A percentile compares a stretch with the other conserved stretches of the same genome.
Evolutionary conservation across 2,329 filamentous ascomycete species (phyloP).

Genomic region (Lachnellula hyalina): DNA sequence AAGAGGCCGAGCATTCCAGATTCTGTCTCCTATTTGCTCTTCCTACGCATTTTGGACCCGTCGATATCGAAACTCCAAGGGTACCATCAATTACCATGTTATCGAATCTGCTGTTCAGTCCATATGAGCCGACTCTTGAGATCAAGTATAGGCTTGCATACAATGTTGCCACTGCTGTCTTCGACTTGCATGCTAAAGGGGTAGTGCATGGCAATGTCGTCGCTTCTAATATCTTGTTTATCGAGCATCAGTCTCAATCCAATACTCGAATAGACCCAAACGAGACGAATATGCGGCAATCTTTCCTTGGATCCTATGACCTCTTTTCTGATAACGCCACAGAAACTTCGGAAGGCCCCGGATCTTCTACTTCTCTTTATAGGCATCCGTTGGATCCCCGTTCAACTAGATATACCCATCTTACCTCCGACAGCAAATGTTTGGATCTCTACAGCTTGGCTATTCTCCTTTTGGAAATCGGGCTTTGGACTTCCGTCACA

Average conservation of each 20-base stretch:
- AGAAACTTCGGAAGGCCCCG: slow-evolving; percentile 18
- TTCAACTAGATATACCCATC: slow-evolving; percentile 43
- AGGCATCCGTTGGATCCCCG: slow-evolving; percentile 62
- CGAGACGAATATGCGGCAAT: slow-evolving; percentile 57
- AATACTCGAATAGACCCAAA: slow-evolving; percentile 20
- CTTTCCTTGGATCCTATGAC: slow-evolving; percentile 69
- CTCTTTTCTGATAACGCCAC: slow-evolving; percentile 52
- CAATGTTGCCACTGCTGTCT: slow-evolving; percentile 67
- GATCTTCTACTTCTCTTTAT: slow-evolving; percentile 35
- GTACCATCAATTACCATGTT: slow-evolving; percentile 42
- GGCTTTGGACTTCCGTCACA: slow-evolving; percentile 64
- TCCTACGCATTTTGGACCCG: slow-evolving; percentile 57
- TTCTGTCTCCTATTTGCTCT: slow-evolving; percentile 73
- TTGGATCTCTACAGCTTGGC: slow-evolving; percentile 70
- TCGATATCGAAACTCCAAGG: slow-evolving; percentile 47
- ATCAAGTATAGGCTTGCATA: slow-evolving; percentile 71
- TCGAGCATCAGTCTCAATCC: slow-evolving; percentile 30
- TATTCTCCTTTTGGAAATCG: slow-evolving; percentile 68
- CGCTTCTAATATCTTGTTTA: slow-evolving; percentile 64
- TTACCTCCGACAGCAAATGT: slow-evolving; percentile 51
- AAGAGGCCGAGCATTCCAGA: slow-evolving; percentile 64
- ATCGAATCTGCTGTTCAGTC: slow-evolving; percentile 44
- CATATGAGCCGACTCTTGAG: slow-evolving; percentile 63
- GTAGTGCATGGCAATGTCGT: slow-evolving; percentile 67
- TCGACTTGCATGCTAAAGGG: slow-evolving; percentile 64